Evolutionary conservation across 2,329 filamentous ascomycete genomes (phyloP), one percentile per base, ranked within the genome.

Genomic region (Aaosphaeria arxii): DNA sequence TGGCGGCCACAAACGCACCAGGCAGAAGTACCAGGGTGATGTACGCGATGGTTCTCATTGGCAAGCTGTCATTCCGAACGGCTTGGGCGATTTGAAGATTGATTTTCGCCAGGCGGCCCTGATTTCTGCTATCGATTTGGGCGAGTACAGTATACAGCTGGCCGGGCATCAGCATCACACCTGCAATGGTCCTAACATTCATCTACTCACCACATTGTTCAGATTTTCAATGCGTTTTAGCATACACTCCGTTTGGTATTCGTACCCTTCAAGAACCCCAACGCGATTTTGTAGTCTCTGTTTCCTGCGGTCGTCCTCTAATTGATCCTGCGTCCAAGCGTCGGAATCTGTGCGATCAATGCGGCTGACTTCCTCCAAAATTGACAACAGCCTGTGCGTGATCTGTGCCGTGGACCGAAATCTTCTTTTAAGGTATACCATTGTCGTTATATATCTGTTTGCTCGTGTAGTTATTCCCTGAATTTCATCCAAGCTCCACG

Each of bases 21-120:
- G 51, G 51, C 3, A 53, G 38, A 30, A 53, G 41, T 4, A 49
- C n/a, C 5, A 53, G 38, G 4, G 48, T 53, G 3, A 53, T 36
- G 30, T 51, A 51, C 3, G 51, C 51, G 36, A 53, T 53, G 28
- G 48, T 51, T n/a, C 45, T 42, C 44, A 53, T 49, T 11, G 46
- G 43, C 4, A 47, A 47, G 4, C 86, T 84, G 65, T 92, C 89
- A 13, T n/a, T 39, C 7, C 47, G 38, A 13, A 49, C 47, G 5
- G 47, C 47, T n/a, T 46, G 47, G 30, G 47, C 47, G 29, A 48
- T 48, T 30, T 40, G 41, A 7, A 48, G 42, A 33, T 48, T 48
- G 41, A 30, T 40, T 40, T 40, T 11, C 11, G 46, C 31, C 5
- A 49, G 30, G 11, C 30, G 7, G 13, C 24, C 30, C 35, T 45